phyloP scores from a whole-genome alignment of 2,329 filamentous ascomycete genomes.

The Parastagonospora nodorum region DNA sequence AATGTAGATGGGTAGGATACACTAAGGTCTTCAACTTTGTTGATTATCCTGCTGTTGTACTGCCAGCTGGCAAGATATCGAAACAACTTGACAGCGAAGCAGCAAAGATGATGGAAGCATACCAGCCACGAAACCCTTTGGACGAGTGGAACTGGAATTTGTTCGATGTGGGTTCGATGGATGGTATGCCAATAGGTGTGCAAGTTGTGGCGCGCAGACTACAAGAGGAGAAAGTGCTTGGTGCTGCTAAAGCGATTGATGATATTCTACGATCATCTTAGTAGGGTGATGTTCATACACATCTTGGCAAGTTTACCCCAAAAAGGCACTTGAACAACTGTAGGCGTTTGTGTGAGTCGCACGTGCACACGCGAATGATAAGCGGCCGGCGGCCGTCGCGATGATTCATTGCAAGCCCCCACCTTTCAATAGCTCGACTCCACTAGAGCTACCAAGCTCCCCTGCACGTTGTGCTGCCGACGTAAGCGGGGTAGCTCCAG shows the following conservation, averaged over 20 bases:
- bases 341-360: neutral
- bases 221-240: conserved; percentile 47
- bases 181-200: conserved; percentile 45
- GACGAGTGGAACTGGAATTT: conserved; percentile 59
- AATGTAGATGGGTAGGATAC: conserved; percentile 59
- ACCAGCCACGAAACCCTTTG: conserved; percentile 55
- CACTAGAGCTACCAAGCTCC: neutral
- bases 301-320: neutral
- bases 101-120: conserved; percentile 35
- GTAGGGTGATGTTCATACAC: no score
- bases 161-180: conserved; percentile 38
- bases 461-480: conserved; percentile 1
- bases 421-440: conserved; percentile 11
- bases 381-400: conserved; percentile 10
- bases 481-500: conserved; percentile 17
- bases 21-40: conserved; percentile 67
- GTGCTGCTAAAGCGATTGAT: conserved; percentile 40
- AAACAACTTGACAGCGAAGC: conserved; percentile 46
- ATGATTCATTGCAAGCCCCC: conserved; percentile 15
- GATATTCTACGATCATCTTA: conserved; percentile 5
- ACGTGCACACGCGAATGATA: conserved; percentile 20
- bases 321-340: neutral
- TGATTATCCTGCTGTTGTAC: conserved; percentile 63
- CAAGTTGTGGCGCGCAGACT: conserved; percentile 44
- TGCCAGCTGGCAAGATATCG: conserved; percentile 59